Evolutionary conservation across 371 early-diverging fungal genomes (phyloP).

Genomic region (Lichtheimia hyalospora): DNA sequence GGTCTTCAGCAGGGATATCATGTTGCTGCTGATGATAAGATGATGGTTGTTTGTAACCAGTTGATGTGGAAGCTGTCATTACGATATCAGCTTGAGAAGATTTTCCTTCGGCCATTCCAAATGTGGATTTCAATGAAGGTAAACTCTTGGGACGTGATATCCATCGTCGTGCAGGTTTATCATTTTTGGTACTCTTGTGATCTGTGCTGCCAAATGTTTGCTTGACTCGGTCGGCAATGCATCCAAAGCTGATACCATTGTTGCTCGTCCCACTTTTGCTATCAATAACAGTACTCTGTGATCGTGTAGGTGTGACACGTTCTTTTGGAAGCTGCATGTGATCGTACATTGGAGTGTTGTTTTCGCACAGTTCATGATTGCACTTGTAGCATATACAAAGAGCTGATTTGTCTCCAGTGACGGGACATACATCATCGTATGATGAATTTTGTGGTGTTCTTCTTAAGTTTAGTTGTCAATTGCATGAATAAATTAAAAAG

Average conservation of each 20-base stretch:
- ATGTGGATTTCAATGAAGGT: slow-evolving; percentile 1
- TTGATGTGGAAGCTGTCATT: not conserved
- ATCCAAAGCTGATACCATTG: not conserved
- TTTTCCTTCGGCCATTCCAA: no score
- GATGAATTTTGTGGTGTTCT: no score
- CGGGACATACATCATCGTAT: not conserved
- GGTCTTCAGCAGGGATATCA: not conserved
- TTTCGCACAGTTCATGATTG: not conserved
- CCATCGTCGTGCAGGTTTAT: slow-evolving; percentile 3
- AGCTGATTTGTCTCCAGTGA: slow-evolving; percentile 3
- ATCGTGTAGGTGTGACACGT: no score
- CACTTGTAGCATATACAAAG: slow-evolving; percentile 16
- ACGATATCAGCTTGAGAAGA: no score
- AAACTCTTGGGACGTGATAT: slow-evolving; percentile 12
- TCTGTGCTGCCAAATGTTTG: slow-evolving; percentile 11
- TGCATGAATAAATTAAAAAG: no score
- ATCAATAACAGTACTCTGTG: not conserved
- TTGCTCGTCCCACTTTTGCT: not conserved
- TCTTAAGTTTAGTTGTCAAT: no score
- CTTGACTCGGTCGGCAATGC: slow-evolving; percentile 13
- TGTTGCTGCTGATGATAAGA: not conserved
- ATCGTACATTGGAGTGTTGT: not conserved
- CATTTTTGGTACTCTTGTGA: not conserved
- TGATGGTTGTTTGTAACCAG: not conserved
- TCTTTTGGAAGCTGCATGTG: not conserved